Base-by-base conservation (phyloP, 306 rosid species). In the Rosa persica region DNA sequence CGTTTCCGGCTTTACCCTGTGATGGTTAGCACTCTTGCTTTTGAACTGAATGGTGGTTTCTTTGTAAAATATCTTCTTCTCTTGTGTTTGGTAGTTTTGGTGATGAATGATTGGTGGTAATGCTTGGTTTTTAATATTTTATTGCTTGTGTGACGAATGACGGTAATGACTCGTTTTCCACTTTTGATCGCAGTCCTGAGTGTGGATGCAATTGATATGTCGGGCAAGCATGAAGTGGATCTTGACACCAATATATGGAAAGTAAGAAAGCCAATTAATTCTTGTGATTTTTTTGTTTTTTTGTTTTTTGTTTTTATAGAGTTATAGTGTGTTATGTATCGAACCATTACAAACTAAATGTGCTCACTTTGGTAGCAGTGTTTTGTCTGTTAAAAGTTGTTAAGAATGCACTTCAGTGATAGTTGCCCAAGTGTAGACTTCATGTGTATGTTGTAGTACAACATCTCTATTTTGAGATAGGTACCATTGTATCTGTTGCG, bases 221-320 rank as follows among this genome's bases (percentile, higher is more conserved):
- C 99, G 16, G 99, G 99, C 72, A 95, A 91, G 88, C 99, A 95
- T 74, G 99, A 93, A 87, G 99, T 95, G 81, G 99, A 95, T 89
- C 97, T 95, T 23, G 99, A 95, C 78, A 95, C 99, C 23, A 95
- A 84, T 77, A 95, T 95, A 44, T 95, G 98, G 99, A 95, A 95
- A 86, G 99, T 95, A 83, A 87, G 89, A 67, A 43, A 46, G 20
- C 77, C 68, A 72, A 39, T 64, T 69, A 15, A 6, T 40, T 76
- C 3, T 30, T 6, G 6, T 19, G 4, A 9, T 2, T 40, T 72
- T 15, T 30, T 27, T 27, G 1, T 2, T 40, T 72, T 15, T 30
- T 27, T 27, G 1, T 27, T 27, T 27, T 27, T 27, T 27, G 1
- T 67, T 40, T 6, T 22, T 17, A 36, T 22, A 42, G 7, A 3